Conservation (phyloP, 257 asterid species). For the Ligustrum vulgare region DNA sequence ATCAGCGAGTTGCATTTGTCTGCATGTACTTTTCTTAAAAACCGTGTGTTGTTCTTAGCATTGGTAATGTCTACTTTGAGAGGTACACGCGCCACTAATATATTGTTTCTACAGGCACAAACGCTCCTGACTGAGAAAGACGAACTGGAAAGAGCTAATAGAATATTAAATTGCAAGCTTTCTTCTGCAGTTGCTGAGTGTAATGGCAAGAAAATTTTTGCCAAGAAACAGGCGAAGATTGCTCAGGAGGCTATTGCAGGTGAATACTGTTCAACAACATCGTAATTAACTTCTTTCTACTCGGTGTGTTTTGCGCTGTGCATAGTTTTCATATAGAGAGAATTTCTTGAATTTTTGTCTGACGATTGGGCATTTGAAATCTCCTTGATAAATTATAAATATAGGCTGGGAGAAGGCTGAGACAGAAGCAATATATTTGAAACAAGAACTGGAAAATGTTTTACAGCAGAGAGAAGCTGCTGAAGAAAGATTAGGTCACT, state of each 20-base stretch:
- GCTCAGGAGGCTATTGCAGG: slow-evolving; percentile 94
- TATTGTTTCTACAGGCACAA: slow-evolving; percentile 33
- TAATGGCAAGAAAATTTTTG: slow-evolving; percentile 56
- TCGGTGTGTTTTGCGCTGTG: neutral
- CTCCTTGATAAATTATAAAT: neutral
- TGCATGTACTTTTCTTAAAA: neutral
- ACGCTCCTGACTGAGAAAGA: slow-evolving; percentile 49
- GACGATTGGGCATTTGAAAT: neutral
- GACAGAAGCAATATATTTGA: slow-evolving; percentile 57
- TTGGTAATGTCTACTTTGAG: slow-evolving; percentile 13
- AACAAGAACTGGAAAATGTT: slow-evolving; percentile 63
- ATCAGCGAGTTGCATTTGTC: neutral
- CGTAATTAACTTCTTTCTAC: neutral
- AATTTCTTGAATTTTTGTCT: neutral
- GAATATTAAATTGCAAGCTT: slow-evolving; percentile 51
- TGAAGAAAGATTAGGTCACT: slow-evolving; percentile 56
- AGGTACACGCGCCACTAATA: neutral
- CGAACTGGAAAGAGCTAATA: slow-evolving; percentile 57
- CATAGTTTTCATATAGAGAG: neutral
- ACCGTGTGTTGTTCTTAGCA: neutral
- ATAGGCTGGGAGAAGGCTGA: slow-evolving; percentile 88
- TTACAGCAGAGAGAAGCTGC: slow-evolving; percentile 48
- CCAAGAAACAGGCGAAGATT: slow-evolving; percentile 69
- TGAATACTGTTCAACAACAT: slow-evolving; percentile 22
- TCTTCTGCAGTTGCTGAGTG: slow-evolving; percentile 64